phyloP scores from a whole-genome alignment of 129 eudicot genomes.

The Pittosporum tobira region DNA sequence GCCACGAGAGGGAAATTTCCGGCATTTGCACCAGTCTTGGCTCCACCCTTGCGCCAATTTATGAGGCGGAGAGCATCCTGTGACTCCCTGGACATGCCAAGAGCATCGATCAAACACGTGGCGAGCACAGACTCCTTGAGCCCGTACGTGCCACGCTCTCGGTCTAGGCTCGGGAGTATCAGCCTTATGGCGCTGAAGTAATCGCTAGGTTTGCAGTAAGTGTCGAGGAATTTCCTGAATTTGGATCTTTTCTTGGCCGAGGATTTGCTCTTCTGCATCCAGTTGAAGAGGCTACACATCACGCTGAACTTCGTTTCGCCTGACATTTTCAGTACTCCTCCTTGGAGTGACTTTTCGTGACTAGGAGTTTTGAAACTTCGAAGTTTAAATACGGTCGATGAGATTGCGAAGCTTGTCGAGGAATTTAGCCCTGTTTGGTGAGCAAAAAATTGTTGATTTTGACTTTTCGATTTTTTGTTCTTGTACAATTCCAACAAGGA shows the following conservation, averaged over 20 bases:
- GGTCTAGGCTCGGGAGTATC: conserved; percentile 71
- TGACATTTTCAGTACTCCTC: conserved; percentile 17
- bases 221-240: conserved; percentile 74
- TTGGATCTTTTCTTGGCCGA: conserved; percentile 58
- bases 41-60: conserved; percentile 97
- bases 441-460: too few relatives aligned
- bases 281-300: conserved; percentile 68
- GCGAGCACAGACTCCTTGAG: conserved; percentile 86
- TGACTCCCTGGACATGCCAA: conserved; percentile 79
- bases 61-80: conserved; percentile 65
- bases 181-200: conserved; percentile 76
- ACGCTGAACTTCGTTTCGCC: conserved; percentile 68
- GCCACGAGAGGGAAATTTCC: conserved; percentile 88
- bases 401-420: too few relatives aligned
- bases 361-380: background rate
- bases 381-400: too few relatives aligned
- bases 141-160: conserved; percentile 92
- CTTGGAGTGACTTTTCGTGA: too few relatives aligned
- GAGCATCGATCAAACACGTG: conserved; percentile 77
- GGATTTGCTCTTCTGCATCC: conserved; percentile 77
- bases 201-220: conserved; percentile 54
- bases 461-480: too few relatives aligned
- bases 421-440: too few relatives aligned
- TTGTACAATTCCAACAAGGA: too few relatives aligned
- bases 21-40: conserved; percentile 63